Evolutionary conservation across 768 basidiomycete genomes (phyloP), one percentile per base, ranked within the genome.

Genomic region (Termitomyces sp.): DNA sequence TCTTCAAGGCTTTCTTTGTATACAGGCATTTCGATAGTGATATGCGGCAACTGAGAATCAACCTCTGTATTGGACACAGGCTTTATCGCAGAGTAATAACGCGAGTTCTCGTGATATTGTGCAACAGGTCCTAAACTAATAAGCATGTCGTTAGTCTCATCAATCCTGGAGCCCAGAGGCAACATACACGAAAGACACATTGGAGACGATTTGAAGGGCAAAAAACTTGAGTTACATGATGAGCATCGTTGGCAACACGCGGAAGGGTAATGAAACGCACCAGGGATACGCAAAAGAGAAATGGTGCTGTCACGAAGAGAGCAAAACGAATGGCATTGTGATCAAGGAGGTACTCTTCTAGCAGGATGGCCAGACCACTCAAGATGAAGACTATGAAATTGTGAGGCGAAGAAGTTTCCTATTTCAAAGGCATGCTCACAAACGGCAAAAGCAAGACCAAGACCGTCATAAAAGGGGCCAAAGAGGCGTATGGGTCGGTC

Each of bases 1-100:
- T 88, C 82, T 53, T 90, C 86, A 53, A 92, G 70, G 63, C 84
- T 88, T 67, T 92, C 90, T 66, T 92, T 94, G 72, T 94, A 95
- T 4, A 94, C 92, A 0, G 92, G 92, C 73, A 94, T 78, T 70
- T 94, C 85, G 50, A 94, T 76, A 0, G 88, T 88, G 16, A 92
- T 77, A 65, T 91, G 90, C 2, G 89, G 90, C 3, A 92, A 76
- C 54, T 73, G 77, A 1, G 76, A 63, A 67, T 90, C 88, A 56
- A 90, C 75, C 16, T 80, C 83, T 53, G 81, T 78, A 69, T 86
- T 87, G 0, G 83, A 69, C 26, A 74, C 77, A 0, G 90, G 87
- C 45, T 76, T 77, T 51, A 79, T 70, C 12, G 90, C 88, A 12
- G 89, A 92, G 67, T 90, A 94, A 70, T 88, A 94, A 40, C 79